Base-by-base conservation (phyloP, 129 eudicot species). In the Pittosporum tobira region DNA sequence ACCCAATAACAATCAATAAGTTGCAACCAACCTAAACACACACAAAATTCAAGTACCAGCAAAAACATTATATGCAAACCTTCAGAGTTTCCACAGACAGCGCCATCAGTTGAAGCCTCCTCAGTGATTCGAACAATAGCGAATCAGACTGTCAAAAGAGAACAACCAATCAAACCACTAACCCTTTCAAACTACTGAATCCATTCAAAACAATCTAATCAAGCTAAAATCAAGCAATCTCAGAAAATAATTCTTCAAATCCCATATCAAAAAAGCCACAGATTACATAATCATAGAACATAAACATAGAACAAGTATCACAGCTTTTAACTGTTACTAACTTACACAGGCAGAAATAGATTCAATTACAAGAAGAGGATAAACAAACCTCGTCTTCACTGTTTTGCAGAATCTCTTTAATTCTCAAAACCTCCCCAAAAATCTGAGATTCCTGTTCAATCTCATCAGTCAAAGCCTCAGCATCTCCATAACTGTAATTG, bases 381-480 rank as follows among this genome's bases (percentile, higher is more conserved):
- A 72, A 36, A 52, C 42, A 49, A 52, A 91, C 98, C 98, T 83
- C 94, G 61, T 86, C 66, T 76, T 68, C 45, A 69, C 61, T 34
- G 71, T 84, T 83, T 16, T 72, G 78, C 60, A 93, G 58, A 58
- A 87, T 61, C 34, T 70, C 94, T 67, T 93, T 93, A 30, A 87
- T 87, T 81, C 99, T 83, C 67, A 84, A 36, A 34, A 84, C 85
- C 77, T 93, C 94, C 26, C 57, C 80, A 48, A 73, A 57, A 48
- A 51, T 60, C 34, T 48, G 75, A 1, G 76, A 70, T 61, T 87
- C 88, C 45, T 72, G 74, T 57, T 93, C 94, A 58, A 93, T 77
- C 73, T 76, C 94, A 74, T 87, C 84, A n/a, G 81, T 81, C 62
- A 93, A 75, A 43, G 88, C 96, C 73, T 93, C 99, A 48, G 85